Base-by-base conservation (phyloP, 345 rosid species). In the Populus pruinosa region DNA sequence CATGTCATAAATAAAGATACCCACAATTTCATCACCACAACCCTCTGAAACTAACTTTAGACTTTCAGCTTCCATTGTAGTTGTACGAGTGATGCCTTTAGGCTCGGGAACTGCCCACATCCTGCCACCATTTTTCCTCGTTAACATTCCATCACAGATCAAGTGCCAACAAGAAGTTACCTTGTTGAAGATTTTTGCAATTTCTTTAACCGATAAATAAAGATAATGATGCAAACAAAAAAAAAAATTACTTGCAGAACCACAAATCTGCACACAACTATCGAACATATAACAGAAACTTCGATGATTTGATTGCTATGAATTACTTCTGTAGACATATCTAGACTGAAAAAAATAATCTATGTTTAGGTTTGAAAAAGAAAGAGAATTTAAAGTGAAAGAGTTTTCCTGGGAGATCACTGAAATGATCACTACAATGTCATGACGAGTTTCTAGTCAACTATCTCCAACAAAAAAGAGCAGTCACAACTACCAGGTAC, bases 41-140 rank as follows among this genome's bases (percentile, higher is more conserved):
- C 95, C 92, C 84, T 94, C 98, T 0, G 94, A 89, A 85, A 90
- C 85, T 47, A 94, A 82, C 84, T 90, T 91, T 36, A 93, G 78
- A 44, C 78, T 88, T 78, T 94, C 97, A 43, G 88, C 94, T 88
- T 94, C 97, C 78, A 75, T 61, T 41, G 94, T 86, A 3, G 94
- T 85, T 47, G 87, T 88, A 80, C 89, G 74, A 50, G 87, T 76
- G 77, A 93, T 78, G 71, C 88, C 88, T 85, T 87, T 87, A 76
- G 93, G 74, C 84, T 91, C 95, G 14, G 97, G 92, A 76, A 88
- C 86, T 38, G 78, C 56, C 92, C 92, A 89, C 90, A 90, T 87
- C 89, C 98, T 94, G 87, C 43, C 43, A 84, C 27, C 73, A 81
- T n/a, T 35, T 72, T 47, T 36, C n/a, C 43, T 73, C 53, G 10